Conservation (phyloP, 2,329 filamentous ascomycete species). For the Ophiostoma pallidulum region DNA sequence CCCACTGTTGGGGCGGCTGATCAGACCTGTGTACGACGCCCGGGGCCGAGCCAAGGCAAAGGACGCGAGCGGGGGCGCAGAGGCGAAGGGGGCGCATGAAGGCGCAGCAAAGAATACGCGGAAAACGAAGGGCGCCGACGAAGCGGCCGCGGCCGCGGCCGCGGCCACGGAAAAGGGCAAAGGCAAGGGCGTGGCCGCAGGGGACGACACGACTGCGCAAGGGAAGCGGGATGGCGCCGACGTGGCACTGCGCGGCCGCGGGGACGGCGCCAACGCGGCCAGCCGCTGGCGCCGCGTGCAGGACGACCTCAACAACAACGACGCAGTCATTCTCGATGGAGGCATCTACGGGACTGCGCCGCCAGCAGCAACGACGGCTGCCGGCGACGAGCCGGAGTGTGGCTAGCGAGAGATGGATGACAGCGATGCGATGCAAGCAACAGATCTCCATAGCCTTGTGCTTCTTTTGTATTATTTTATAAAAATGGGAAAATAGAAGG, state of each 20-base stretch:
- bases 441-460: too few species aligned
- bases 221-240: background rate
- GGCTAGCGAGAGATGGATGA: background rate
- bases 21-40: conserved; percentile 51
- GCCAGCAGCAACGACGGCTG: conserved; percentile 15
- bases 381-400: conserved; percentile 5
- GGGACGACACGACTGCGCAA: background rate
- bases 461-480: background rate
- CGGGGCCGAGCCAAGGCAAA: conserved; percentile 34
- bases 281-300: conserved; percentile 51
- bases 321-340: conserved; percentile 49
- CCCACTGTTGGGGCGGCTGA: conserved; percentile 53
- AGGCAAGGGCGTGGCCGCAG: background rate
- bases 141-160: too few species aligned
- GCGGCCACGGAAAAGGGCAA: background rate
- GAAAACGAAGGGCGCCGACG: background rate
- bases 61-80: conserved; percentile 25
- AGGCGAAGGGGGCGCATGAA: conserved; percentile 15
- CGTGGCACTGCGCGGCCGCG: conserved; percentile 29
- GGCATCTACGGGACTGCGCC: conserved; percentile 34
- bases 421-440: too few species aligned
- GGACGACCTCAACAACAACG: conserved; percentile 50
- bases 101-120: background rate
- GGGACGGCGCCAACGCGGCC: conserved; percentile 24
- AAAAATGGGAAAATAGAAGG: conserved; percentile 6